Percentiles rank a stretch among this genome's conserved stretches.
Evolutionary conservation across 768 basidiomycete genomes (phyloP).

Genomic region (Lactarius indigo): DNA sequence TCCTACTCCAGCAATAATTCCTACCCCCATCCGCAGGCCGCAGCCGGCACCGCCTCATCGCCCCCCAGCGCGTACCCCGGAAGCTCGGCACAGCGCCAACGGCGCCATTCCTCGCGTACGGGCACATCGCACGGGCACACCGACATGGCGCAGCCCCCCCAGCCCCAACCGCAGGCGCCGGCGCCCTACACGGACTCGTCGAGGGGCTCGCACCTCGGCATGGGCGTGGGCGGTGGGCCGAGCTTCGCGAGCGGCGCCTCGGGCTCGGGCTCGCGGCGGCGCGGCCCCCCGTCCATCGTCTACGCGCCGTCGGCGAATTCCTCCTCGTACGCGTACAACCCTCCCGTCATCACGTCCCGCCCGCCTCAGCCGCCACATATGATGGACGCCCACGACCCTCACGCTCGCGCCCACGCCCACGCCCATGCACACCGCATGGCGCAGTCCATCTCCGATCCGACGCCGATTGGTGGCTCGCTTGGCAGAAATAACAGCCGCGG

Average conservation of each 20-base stretch:
- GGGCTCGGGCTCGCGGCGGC: conserved; percentile 9
- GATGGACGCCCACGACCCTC: background rate
- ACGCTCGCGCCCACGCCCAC: background rate
- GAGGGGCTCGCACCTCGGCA: conserved; percentile 2
- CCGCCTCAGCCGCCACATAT: background rate
- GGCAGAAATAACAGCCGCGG: conserved; percentile 14
- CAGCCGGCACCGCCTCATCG: background rate
- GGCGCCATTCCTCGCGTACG: conserved; percentile 17
- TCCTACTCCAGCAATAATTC: conserved; percentile 18
- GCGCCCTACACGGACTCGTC: background rate
- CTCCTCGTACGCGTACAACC: conserved; percentile 23
- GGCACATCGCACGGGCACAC: conserved; percentile 10
- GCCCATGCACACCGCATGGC: conserved; percentile 14
- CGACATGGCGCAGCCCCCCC: background rate
- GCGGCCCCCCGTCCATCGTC: conserved; percentile 19
- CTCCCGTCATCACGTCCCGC: conserved; percentile 18
- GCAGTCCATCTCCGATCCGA: conserved; percentile 26
- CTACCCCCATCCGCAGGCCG: conserved; percentile 2
- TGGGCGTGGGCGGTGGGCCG: background rate
- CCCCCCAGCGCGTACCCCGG: conserved; percentile 14
- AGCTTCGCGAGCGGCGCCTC: background rate
- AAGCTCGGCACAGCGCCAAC: conserved; percentile 15
- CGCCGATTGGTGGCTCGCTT: conserved; percentile 17
- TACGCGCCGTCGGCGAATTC: conserved; percentile 22
- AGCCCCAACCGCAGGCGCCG: background rate